These are phyloP conservation scores for Pythium plurisporium DNA, from an alignment of 352 stramenopile species.

Conservation along the genomic window DNA sequence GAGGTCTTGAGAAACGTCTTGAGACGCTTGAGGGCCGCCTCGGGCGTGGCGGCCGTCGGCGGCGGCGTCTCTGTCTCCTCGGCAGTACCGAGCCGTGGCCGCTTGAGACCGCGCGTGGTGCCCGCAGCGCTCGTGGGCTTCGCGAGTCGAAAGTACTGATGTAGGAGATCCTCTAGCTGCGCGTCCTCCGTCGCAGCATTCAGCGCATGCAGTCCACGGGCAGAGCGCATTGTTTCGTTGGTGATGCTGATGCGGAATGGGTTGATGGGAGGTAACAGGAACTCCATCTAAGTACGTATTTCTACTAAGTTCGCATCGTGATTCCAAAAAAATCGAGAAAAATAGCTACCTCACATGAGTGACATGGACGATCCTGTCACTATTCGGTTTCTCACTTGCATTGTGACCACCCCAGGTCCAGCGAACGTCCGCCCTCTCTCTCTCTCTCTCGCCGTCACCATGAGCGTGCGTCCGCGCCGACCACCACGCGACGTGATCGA, in stretches of 20 bases:
- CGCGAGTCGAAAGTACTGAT: conserved; percentile 19
- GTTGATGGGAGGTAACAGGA: neutral
- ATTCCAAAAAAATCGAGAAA: too few relatives aligned
- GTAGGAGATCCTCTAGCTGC: conserved; percentile 15
- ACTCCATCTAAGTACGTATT: neutral
- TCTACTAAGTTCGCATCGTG: neutral
- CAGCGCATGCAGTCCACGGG: conserved; percentile 1
- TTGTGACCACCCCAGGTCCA: neutral
- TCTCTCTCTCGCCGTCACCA: too few relatives aligned
- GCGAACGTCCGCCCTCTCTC: too few relatives aligned
- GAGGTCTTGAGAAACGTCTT: conserved; percentile 18
- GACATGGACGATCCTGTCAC: neutral
- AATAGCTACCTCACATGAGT: neutral
- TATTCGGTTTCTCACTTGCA: neutral
- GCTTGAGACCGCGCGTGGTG: conserved; percentile 7
- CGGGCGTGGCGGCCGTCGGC: neutral
- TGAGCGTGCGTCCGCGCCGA: conserved; percentile 22
- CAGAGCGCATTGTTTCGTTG: neutral
- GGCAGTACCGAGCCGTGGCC: neutral
- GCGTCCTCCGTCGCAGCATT: conserved; percentile 14
- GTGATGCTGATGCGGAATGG: neutral
- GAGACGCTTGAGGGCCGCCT: conserved; percentile 5
- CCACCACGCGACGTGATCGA: neutral
- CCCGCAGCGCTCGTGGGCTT: neutral
- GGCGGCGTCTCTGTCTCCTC: neutral